Percentiles rank a stretch among this genome's conserved stretches.
phyloP scores from a whole-genome alignment of 2,329 filamentous ascomycete genomes.

The Fusarium multiceps region DNA sequence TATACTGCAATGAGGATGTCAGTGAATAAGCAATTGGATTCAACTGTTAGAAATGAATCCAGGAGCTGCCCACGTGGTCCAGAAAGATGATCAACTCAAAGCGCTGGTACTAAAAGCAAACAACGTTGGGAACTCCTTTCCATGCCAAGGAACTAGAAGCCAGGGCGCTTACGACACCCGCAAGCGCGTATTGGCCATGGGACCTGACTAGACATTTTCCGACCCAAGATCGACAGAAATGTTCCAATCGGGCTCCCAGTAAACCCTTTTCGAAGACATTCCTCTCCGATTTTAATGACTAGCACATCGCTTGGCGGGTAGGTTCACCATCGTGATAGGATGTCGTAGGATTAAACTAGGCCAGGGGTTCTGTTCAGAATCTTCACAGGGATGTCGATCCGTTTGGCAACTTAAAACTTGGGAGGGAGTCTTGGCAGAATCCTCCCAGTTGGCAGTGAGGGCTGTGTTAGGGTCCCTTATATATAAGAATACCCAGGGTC shows the following conservation, averaged over 20 bases:
- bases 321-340: background rate
- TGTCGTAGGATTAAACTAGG: background rate
- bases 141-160: conserved; percentile 14
- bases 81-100: too few relatives aligned
- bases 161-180: background rate
- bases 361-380: background rate
- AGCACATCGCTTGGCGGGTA: background rate
- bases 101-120: too few relatives aligned
- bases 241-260: background rate
- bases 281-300: background rate
- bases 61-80: too few relatives aligned
- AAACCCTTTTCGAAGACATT: background rate
- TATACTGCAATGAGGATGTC: too few relatives aligned
- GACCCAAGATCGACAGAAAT: background rate
- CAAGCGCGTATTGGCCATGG: background rate
- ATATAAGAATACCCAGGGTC: background rate
- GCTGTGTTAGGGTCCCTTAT: too few relatives aligned
- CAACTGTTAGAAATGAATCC: too few relatives aligned
- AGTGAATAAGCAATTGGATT: too few relatives aligned
- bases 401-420: background rate
- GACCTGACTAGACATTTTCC: background rate
- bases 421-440: background rate
- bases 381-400: conserved; percentile 12
- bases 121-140: background rate
- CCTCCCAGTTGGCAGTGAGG: background rate